Evolutionary conservation across 2,329 filamentous ascomycete species (phyloP).

Genomic region (Hypoxylon sp.): DNA sequence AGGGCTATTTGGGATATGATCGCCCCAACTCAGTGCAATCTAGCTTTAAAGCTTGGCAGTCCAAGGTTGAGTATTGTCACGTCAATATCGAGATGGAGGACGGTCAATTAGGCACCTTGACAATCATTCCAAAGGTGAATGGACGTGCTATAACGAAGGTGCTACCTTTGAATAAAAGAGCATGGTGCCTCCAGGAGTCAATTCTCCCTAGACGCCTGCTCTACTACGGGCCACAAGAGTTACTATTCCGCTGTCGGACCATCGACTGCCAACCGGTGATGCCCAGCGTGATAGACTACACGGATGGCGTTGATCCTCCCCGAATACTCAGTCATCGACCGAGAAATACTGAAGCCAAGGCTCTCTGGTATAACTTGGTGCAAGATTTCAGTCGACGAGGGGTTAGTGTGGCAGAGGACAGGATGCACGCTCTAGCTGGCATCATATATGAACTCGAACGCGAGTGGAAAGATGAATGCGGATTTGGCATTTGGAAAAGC

Average conservation of each 20-base stretch:
- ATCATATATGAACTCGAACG: neutral
- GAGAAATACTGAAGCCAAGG: neutral
- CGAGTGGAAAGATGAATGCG: neutral
- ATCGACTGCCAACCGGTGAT: constrained; percentile 7
- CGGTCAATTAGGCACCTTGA: constrained; percentile 4
- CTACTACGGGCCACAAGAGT: constrained; percentile 8
- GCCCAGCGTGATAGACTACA: constrained; percentile 2
- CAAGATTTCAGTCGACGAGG: neutral
- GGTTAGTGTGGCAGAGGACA: constrained; percentile 3
- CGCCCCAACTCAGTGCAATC: neutral
- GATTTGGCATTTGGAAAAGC: too few species aligned
- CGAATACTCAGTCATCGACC: neutral
- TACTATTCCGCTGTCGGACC: constrained; percentile 12
- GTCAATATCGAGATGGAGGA: neutral
- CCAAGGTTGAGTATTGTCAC: neutral
- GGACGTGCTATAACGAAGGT: neutral
- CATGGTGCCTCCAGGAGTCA: constrained; percentile 10
- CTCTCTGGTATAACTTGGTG: constrained; percentile 1
- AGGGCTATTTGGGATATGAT: constrained; percentile 4
- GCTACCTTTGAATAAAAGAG: constrained; percentile 7
- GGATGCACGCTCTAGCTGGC: constrained; percentile 1
- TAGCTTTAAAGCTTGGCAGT: neutral
- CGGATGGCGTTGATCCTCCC: neutral
- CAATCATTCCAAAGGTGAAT: neutral
- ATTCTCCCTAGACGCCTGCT: constrained; percentile 7